Conservation (phyloP, 768 basidiomycete genomes). For the Leccinum incarnatum region DNA sequence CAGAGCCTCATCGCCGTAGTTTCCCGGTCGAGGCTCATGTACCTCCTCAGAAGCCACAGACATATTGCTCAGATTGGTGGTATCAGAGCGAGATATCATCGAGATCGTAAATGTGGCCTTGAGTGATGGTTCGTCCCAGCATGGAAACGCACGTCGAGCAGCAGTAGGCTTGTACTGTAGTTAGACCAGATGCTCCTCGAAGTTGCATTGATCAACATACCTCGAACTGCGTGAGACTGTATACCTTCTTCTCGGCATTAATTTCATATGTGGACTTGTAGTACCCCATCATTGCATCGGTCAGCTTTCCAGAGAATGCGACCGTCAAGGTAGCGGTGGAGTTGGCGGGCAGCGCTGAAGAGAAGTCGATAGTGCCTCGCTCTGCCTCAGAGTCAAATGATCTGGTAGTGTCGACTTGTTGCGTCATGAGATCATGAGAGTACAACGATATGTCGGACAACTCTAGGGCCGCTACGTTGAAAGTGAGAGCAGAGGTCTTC, state of each 20-base stretch:
- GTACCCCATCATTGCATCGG: constrained; percentile 77
- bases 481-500: constrained; percentile 57
- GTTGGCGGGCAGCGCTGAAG: constrained; percentile 57
- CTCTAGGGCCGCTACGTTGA: constrained; percentile 63
- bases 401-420: constrained; percentile 45
- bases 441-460: constrained; percentile 56
- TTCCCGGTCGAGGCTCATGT: constrained; percentile 35
- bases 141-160: constrained; percentile 79
- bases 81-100: constrained; percentile 73
- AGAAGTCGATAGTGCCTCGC: constrained; percentile 60
- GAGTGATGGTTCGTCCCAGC: constrained; percentile 91
- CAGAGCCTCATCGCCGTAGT: constrained; percentile 32
- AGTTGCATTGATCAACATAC: constrained; percentile 32
- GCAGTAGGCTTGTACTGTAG: constrained; percentile 62
- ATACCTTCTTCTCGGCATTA: constrained; percentile 61
- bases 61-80: constrained; percentile 87
- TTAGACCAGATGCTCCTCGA: not conserved
- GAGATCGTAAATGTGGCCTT: constrained; percentile 82
- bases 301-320: constrained; percentile 66
- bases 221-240: constrained; percentile 89
- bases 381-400: constrained; percentile 61
- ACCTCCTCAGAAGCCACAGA: constrained; percentile 60
- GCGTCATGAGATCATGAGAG: constrained; percentile 50
- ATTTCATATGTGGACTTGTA: constrained; percentile 67
- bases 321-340: constrained; percentile 70